Base-by-base conservation (phyloP, 495 filamentous ascomycete genomes). In the Symbiotaphrina buchneri region DNA sequence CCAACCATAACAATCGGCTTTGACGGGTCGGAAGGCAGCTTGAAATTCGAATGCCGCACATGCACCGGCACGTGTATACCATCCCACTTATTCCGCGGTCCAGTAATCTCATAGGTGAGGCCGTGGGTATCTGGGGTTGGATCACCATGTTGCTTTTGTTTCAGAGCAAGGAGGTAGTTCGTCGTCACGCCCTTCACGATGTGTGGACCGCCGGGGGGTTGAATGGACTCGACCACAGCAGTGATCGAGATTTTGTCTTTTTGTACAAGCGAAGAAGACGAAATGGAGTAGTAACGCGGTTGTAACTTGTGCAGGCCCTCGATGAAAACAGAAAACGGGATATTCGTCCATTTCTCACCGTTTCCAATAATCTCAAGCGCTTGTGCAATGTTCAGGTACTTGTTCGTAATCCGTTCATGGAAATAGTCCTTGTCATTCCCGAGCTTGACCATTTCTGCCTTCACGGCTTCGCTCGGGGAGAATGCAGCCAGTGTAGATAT, bases 221-320 rank as follows among this genome's bases (percentile, higher is more conserved):
- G 51, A 38, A 78, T 58, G 23, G 73, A 74, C 51, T 93, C 90
- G 35, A 99, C 87, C 21, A 95, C 79, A 34, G 85, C 85, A 3
- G 87, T 99, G 41, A 99, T 74, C 37, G 87, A 76, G 39, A 95
- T 78, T 55, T 79, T 74, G 47, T 90, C 72, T 52, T 87, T 84
- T 38, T 99, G 84, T 23, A 91, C 87, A 6, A 81, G 50, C 15
- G 87, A 94, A 0, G 85, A 94, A 0, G 90, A 95, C 15, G 87
- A 99, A 50, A 99, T 99, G 16, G 90, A 95, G 59, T 99, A 99
- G 61, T 95, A 99, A 18, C 87, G 80, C 6, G 90, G 84, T 47
- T 95, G 87, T 27, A 99, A 68, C 58, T 91, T 93, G 54, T 75
- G 76, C 32, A 95, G 50, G 39, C 82, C 77, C 58, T 99, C 87